Evolutionary conservation across 2,329 filamentous ascomycete genomes (phyloP).

Genomic region (Elsinoe ampelina): DNA sequence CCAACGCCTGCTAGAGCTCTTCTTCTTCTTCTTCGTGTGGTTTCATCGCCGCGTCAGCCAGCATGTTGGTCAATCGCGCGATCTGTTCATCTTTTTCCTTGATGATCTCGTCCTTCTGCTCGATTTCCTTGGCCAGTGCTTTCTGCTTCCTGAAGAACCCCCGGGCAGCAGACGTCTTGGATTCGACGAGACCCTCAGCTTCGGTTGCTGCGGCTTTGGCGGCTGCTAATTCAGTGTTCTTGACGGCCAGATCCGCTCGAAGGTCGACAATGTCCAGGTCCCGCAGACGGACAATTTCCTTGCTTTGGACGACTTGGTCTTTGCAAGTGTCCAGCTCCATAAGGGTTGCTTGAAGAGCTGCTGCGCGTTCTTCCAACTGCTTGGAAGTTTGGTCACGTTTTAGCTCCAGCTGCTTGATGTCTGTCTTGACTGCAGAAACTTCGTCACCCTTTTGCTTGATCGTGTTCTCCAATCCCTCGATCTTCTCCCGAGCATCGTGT

Average conservation of each 20-base stretch:
- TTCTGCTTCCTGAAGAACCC: too few relatives aligned
- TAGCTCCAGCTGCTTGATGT: background rate
- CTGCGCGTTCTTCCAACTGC: background rate
- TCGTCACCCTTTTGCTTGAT: background rate
- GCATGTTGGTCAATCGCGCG: background rate
- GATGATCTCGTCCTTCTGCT: background rate
- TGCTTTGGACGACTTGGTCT: too few relatives aligned
- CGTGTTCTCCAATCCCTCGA: background rate
- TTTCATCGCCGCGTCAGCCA: background rate
- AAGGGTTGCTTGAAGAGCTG: too few relatives aligned
- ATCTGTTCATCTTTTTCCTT: background rate
- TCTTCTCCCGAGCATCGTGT: background rate
- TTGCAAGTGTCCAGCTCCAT: too few relatives aligned
- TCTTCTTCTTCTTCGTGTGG: background rate
- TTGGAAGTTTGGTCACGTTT: background rate
- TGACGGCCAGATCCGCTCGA: too few relatives aligned
- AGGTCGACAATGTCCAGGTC: too few relatives aligned
- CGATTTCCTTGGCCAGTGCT: background rate
- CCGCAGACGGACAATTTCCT: too few relatives aligned
- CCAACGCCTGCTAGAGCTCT: background rate
- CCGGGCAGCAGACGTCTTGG: too few relatives aligned
- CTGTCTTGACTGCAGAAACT: too few relatives aligned
- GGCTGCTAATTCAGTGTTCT: too few relatives aligned
- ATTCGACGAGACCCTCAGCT: too few relatives aligned
- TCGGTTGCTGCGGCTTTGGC: too few relatives aligned